Evolutionary conservation across 176 grass and related monocot species (phyloP).

Genomic region (Aegilops sharonensis): DNA sequence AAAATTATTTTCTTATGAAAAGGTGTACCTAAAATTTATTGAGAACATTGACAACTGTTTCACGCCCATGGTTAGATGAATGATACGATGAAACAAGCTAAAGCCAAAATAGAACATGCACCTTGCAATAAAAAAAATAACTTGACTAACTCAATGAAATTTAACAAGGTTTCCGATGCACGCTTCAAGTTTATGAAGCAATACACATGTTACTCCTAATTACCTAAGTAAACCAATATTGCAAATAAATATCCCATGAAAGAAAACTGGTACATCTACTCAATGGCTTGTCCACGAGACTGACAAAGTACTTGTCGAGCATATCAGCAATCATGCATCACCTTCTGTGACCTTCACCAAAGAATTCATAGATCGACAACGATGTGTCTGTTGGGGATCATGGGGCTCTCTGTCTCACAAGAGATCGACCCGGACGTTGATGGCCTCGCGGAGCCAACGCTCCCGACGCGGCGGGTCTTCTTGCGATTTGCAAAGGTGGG

Average conservation of each 20-base stretch:
- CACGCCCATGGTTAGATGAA: not conserved
- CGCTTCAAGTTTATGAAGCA: not conserved
- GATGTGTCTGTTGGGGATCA: not conserved
- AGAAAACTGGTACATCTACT: not conserved
- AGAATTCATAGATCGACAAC: constrained; percentile 44
- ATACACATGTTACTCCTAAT: too few relatives aligned
- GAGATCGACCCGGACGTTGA: not conserved
- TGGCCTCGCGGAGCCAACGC: too few relatives aligned
- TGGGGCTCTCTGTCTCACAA: not conserved
- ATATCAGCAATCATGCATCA: too few relatives aligned
- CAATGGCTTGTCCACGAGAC: not conserved
- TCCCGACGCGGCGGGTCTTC: not conserved
- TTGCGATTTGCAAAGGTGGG: constrained; percentile 21
- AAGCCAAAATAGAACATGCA: not conserved
- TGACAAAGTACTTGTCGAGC: too few relatives aligned
- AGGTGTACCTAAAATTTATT: too few relatives aligned
- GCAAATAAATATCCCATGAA: too few relatives aligned
- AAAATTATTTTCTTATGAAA: too few relatives aligned
- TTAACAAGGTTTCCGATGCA: not conserved
- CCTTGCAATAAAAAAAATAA: not conserved
- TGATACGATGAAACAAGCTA: not conserved
- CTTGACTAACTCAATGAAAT: not conserved
- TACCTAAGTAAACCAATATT: too few relatives aligned
- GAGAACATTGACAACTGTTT: too few relatives aligned
- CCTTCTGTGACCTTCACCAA: constrained; percentile 3